Base-by-base conservation (phyloP, 2,329 filamentous ascomycete species). In the Colletotrichum navitas region DNA sequence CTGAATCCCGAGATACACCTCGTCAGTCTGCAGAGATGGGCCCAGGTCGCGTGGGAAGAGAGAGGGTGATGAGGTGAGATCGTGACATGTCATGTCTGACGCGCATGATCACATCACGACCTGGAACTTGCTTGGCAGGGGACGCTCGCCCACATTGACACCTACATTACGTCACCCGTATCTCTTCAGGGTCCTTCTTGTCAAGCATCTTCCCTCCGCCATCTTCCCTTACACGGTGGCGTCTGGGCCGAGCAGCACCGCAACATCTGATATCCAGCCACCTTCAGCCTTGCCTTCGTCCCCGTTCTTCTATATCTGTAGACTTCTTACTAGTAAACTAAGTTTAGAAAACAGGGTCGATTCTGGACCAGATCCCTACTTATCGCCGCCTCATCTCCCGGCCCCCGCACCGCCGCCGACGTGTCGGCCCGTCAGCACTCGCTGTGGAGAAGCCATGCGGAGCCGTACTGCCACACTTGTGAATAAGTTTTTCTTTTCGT, bases 51-150 rank as follows among this genome's bases (percentile, higher is more conserved):
- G 39, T 41, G n/a, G 12, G 21, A 32, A 26, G 45, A 56, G 45
- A 56, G 63, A 56, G 62, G 34, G 49, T 43, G 51, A 49, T 58
- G 43, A 63, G 68, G 34, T 32, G 36, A 56, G 59, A 70, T 59
- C 34, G 43, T 47, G 54, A 41, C 51, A 16, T 68, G 34, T 16
- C 58, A 10, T 58, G 47, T n/a, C 60, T 55, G 59, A 68, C 51
- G 43, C 58, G 65, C 52, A 68, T 58, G 24, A 68, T 68, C 68
- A 55, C 68, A 59, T 63, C 68, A 71, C 68, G 45, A 43, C 59
- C 36, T 60, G n/a, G 36, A 54, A 52, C 45, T 68, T 52, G 59
- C 59, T 63, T 60, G 64, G 29, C 65, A 60, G 52, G 68, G 68
- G 45, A 45, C 18, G 8, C 11, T 26, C 41, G 36, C 49, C 56